phyloP scores from a whole-genome alignment of 164 flowering plant genomes.

The Magnolia officinalis region DNA sequence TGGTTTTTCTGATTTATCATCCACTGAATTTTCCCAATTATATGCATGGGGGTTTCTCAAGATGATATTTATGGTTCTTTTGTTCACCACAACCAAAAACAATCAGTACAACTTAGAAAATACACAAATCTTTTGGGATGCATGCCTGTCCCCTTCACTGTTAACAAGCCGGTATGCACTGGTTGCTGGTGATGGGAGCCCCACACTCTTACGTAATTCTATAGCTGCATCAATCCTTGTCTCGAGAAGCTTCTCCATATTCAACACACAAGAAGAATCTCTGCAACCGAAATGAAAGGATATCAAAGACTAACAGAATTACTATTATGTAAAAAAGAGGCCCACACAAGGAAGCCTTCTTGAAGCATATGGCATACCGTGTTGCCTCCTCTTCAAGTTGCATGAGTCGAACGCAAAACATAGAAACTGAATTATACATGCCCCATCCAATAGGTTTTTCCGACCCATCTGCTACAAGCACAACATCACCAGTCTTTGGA shows the following conservation, averaged over 20 bases:
- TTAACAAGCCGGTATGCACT: constrained; percentile 92
- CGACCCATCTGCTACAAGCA: constrained; percentile 85
- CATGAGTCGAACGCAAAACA: constrained; percentile 96
- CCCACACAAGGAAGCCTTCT: not conserved
- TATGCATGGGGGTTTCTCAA: too few relatives aligned
- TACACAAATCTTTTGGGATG: not conserved
- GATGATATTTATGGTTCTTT: too few relatives aligned
- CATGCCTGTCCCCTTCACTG: constrained; percentile 94
- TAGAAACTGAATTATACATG: constrained; percentile 81
- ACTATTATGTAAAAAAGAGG: not conserved
- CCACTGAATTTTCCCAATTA: too few relatives aligned
- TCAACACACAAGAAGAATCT: constrained; percentile 64
- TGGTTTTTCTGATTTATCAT: not conserved
- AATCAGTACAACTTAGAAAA: too few relatives aligned
- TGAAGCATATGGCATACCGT: constrained; percentile 29
- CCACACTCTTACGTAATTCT: constrained; percentile 53
- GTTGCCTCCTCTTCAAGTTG: constrained; percentile 85
- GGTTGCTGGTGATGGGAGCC: constrained; percentile 72
- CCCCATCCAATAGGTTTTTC: constrained; percentile 97
- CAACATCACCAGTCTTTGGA: constrained; percentile 84
- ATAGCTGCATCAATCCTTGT: constrained; percentile 65
- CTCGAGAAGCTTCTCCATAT: constrained; percentile 76
- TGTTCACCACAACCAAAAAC: too few relatives aligned
- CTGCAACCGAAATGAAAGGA: constrained; percentile 31
- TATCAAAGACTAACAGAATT: constrained; percentile 2